Evolutionary conservation across 1,284 basidiomycete species (phyloP), one percentile per base, ranked within the genome.

Genomic region (Puccinia hordei): DNA sequence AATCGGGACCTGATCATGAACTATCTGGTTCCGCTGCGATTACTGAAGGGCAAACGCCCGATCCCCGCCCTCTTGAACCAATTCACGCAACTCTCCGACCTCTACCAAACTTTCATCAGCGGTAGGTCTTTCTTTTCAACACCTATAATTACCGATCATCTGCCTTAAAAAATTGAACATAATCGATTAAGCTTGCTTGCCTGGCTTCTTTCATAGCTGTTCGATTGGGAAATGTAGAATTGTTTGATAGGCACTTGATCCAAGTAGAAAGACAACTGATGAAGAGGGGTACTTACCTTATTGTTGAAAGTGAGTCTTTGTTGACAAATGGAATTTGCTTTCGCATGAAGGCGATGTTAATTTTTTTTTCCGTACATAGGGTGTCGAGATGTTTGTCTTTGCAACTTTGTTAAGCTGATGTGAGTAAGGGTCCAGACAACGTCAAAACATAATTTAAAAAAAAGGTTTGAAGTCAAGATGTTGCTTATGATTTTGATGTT

Each of bases 401-500:
- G 76, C 63, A 79, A 79, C 35, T 68, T 79, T 38, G 76, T 79
- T 53, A 79, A 79, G 57, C 35, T 79, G n/a, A 72, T 79, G 76
- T 79, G 41, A 55, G 76, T 71, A 4, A 46, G 13, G 35, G 44
- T 22, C 17, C 33, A 41, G 24, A 27, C 61, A 17, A 19, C 12
- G 27, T n/a, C 27, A 49, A 30, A 15, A 57, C 9, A 73, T 35
- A 10, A 46, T 41, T 9, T 17, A 41, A 38, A 19, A 53, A 24
- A 0, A 1, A 63, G 22, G 61, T 19, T 22, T 17, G 13, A 57
- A 57, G 24, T 24, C 10, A 27, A 33, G 27, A 33, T 24, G 19
- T 59, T 59, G 27, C 33, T 27, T 33, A 55, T 59, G 27, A 24
- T 15, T 51, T n/a, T 19, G 41, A 1, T 15, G n/a, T 59, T 59